Base-by-base conservation (phyloP, 768 basidiomycete genomes). In the Naematelia aurantialba region DNA sequence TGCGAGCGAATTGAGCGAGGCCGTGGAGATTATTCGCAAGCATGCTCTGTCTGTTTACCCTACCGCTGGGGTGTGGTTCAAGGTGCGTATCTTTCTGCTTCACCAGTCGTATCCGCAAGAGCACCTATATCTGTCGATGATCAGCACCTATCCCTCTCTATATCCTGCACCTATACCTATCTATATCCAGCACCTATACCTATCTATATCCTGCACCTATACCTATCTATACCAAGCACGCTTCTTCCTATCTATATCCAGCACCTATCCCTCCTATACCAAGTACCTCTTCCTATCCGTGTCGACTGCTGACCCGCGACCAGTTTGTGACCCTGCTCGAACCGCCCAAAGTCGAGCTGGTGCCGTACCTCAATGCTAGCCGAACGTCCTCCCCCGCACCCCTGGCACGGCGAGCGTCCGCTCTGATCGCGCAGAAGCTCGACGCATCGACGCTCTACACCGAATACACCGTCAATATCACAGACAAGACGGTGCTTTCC, bases 281-380 rank as follows among this genome's bases (percentile, higher is more conserved):
- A n/a, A n/a, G n/a, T n/a, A n/a, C n/a, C n/a, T n/a, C n/a, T n/a
- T n/a, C n/a, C n/a, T n/a, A n/a, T n/a, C n/a, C n/a, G n/a, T n/a
- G n/a, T n/a, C n/a, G n/a, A n/a, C n/a, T n/a, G n/a, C n/a, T n/a
- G n/a, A n/a, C n/a, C n/a, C n/a, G n/a, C n/a, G n/a, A n/a, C n/a
- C n/a, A n/a, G n/a, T n/a, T n/a, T n/a, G n/a, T n/a, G n/a, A 26
- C 24, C 19, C 52, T 53, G 17, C 52, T 53, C n/a, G 52, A 53
- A 5, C 52, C 52, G 52, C 24, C 52, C 2, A 53, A 53, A 24
- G 30, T 17, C 14, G 26, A 10, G 29, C 30, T 53, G 21, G 30
- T 19, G 30, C 52, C 52, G 21, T 53, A 31, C 25, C 30, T 53
- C 12, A 34, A 53, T n/a, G 24, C n/a, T n/a, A n/a, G n/a, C n/a